A percentile compares a stretch with the other conserved stretches of the same genome.
phyloP scores from a whole-genome alignment of 2,329 filamentous ascomycete genomes.

The Sporothrix schenckii region DNA sequence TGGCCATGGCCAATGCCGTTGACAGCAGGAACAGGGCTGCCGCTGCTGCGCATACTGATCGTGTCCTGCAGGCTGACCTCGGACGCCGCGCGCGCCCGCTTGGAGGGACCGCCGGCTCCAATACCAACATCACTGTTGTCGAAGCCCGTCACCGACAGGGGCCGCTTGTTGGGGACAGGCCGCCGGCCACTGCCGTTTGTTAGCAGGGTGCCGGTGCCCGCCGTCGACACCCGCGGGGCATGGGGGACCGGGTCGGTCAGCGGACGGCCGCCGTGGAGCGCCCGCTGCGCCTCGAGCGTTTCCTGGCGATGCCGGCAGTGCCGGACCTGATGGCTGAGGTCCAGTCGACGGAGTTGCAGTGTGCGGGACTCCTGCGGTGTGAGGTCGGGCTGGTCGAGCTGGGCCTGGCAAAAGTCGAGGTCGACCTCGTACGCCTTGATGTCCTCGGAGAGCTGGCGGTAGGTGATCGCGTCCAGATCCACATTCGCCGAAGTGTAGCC shows the following conservation, averaged over 20 bases:
- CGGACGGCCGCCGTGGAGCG: constrained; percentile 30
- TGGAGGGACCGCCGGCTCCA: not conserved
- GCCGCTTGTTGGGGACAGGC: constrained; percentile 2
- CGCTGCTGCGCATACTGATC: constrained; percentile 31
- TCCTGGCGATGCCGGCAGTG: constrained; percentile 49
- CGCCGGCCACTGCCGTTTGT: not conserved
- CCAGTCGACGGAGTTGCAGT: constrained; percentile 49
- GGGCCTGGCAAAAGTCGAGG: constrained; percentile 47
- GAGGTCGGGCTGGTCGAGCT: constrained; percentile 43
- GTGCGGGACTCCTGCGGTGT: constrained; percentile 49
- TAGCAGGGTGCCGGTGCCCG: not conserved
- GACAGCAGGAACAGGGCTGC: not conserved
- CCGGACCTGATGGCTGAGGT: constrained; percentile 51
- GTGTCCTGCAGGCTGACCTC: constrained; percentile 33
- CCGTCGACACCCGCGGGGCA: not conserved
- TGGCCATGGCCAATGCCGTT: not conserved
- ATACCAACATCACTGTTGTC: not conserved
- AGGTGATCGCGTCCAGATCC: constrained; percentile 41
- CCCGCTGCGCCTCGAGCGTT: constrained; percentile 38
- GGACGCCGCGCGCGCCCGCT: constrained; percentile 31
- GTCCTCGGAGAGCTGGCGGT: constrained; percentile 49
- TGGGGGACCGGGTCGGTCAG: constrained; percentile 8
- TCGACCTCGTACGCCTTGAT: constrained; percentile 50
- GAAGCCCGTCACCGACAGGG: not conserved
- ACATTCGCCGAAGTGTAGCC: constrained; percentile 33